Percentiles rank a stretch among this genome's conserved stretches.
Evolutionary conservation across 2,329 filamentous ascomycete genomes (phyloP).

Genomic region (Fusarium sp.): DNA sequence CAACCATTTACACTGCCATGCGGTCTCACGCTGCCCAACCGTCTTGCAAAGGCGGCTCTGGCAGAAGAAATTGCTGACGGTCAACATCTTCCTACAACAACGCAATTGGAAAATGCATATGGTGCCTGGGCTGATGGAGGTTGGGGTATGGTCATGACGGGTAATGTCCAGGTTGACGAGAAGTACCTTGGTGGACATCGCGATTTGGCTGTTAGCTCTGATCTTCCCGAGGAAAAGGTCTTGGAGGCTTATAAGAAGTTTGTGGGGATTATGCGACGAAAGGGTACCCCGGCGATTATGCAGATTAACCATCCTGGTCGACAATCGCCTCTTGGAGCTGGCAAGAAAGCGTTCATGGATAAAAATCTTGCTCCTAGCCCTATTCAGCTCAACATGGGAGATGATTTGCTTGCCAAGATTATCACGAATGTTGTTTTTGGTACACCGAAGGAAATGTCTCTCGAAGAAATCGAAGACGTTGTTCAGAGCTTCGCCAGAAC

Average conservation of each 20-base stretch:
- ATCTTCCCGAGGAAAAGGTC: conserved; percentile 40
- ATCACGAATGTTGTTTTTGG: conserved; percentile 57
- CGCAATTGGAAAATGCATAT: conserved; percentile 59
- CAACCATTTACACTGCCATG: conserved; percentile 63
- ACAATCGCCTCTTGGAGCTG: conserved; percentile 55
- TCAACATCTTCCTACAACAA: conserved; percentile 55
- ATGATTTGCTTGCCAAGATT: conserved; percentile 50
- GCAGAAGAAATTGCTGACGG: conserved; percentile 57
- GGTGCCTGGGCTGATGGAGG: conserved; percentile 63
- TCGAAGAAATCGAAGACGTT: conserved; percentile 63
- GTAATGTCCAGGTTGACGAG: conserved; percentile 59
- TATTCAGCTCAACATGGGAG: conserved; percentile 56
- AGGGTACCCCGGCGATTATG: conserved; percentile 54
- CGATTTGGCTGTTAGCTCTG: conserved; percentile 50
- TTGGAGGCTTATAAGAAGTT: conserved; percentile 54
- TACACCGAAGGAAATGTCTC: conserved; percentile 66
- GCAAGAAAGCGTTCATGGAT: conserved; percentile 49
- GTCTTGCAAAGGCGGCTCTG: conserved; percentile 64
- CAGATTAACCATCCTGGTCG: conserved; percentile 62
- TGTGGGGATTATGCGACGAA: conserved; percentile 46
- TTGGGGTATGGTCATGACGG: conserved; percentile 65
- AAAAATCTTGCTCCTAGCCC: conserved; percentile 59
- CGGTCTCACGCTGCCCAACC: conserved; percentile 66
- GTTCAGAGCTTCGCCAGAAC: conserved; percentile 63
- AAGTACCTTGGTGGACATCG: conserved; percentile 50